A percentile compares a stretch with the other conserved stretches of the same genome.
Conservation (phyloP, 345 rosid genomes). For the Toxicodendron radicans region DNA sequence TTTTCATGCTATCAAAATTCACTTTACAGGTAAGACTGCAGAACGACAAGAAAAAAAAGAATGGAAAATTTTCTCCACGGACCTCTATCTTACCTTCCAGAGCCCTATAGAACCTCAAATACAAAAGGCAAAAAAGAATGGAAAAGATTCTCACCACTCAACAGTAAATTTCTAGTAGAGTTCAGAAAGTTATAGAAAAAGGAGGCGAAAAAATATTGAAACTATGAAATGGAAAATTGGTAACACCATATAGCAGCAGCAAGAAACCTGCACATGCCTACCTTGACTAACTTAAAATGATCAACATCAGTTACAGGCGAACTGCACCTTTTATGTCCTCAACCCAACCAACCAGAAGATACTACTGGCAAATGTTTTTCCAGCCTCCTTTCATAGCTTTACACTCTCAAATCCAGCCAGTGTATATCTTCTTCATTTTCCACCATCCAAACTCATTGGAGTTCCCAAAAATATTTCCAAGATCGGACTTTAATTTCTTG, state of each 20-base stretch:
- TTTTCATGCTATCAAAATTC: conserved; percentile 61
- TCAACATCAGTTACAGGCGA: conserved; percentile 47
- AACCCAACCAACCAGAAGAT: conserved; percentile 43
- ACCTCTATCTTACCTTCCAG: conserved; percentile 46
- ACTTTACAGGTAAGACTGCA: conserved; percentile 55
- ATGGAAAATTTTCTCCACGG: conserved; percentile 32
- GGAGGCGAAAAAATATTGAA: conserved; percentile 14
- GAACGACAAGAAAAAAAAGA: conserved; percentile 23
- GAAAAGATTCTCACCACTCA: conserved; percentile 47
- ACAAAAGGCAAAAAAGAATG: conserved; percentile 24
- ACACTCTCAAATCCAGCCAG: conserved; percentile 35
- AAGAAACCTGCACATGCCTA: conserved; percentile 44
- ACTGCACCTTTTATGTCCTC: conserved; percentile 34
- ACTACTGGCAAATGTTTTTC: conserved; percentile 28
- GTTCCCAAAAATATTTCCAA: conserved; percentile 40
- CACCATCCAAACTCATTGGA: conserved; percentile 40
- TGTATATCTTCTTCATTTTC: conserved; percentile 32
- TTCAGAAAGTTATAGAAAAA: conserved; percentile 22
- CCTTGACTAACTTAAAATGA: conserved; percentile 45
- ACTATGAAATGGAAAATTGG: conserved; percentile 30
- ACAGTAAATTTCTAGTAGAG: conserved; percentile 29
- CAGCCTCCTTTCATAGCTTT: conserved; percentile 27
- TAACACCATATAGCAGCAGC: conserved; percentile 40
- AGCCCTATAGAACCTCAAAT: conserved; percentile 32
- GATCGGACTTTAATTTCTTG: conserved; percentile 36